Conservation (phyloP, 2,329 filamentous ascomycete species). For the Trichophyton rubrum region DNA sequence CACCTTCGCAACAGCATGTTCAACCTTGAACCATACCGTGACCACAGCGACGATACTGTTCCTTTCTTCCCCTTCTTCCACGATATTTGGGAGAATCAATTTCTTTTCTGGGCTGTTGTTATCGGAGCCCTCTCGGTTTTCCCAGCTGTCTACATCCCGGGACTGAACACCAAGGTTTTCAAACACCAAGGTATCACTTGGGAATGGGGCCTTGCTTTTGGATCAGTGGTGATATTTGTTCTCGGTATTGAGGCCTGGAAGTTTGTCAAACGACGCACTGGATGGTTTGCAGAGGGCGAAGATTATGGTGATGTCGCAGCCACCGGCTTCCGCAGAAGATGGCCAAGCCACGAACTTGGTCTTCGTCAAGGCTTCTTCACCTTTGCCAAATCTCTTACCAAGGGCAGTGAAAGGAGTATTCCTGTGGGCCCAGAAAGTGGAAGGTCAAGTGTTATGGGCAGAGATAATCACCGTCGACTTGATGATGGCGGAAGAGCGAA, state of each 20-base stretch:
- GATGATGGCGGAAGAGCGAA: background rate
- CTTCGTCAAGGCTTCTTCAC: slow-evolving; percentile 24
- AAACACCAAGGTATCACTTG: slow-evolving; percentile 49
- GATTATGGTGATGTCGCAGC: slow-evolving; percentile 17
- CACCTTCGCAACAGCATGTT: slow-evolving; percentile 45
- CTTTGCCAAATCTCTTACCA: slow-evolving; percentile 20
- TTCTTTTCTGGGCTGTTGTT: slow-evolving; percentile 39
- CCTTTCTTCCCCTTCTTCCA: slow-evolving; percentile 28
- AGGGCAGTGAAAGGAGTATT: slow-evolving; percentile 18
- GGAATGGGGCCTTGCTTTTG: slow-evolving; percentile 52
- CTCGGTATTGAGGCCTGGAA: slow-evolving; percentile 49
- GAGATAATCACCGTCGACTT: slow-evolving; percentile 1
- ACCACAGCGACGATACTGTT: slow-evolving; percentile 16
- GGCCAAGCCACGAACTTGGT: slow-evolving; percentile 17
- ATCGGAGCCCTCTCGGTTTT: slow-evolving; percentile 40
- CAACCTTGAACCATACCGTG: slow-evolving; percentile 33
- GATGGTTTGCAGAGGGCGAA: slow-evolving; percentile 22
- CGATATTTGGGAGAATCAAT: slow-evolving; percentile 36
- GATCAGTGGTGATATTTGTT: slow-evolving; percentile 45
- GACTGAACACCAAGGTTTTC: slow-evolving; percentile 47
- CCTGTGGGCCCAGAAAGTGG: slow-evolving; percentile 8
- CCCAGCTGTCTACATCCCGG: slow-evolving; percentile 46
- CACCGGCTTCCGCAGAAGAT: slow-evolving; percentile 16
- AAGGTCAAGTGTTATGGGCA: slow-evolving; percentile 9
- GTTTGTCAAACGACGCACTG: slow-evolving; percentile 39